Conservation (phyloP, 306 rosid species). For the Dalbergia oliveri region DNA sequence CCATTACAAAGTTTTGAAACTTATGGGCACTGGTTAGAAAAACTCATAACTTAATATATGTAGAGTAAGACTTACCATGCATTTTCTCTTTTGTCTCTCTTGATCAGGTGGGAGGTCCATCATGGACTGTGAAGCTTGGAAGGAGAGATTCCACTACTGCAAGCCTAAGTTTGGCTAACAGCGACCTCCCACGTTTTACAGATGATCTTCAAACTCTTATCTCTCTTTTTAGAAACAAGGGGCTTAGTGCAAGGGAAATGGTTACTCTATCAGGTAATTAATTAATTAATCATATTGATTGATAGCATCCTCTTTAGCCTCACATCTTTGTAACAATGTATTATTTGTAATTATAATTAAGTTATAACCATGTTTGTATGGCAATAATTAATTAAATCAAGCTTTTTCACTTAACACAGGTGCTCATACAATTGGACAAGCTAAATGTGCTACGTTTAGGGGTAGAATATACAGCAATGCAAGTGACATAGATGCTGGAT, state of each 20-base stretch:
- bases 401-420: slow-evolving; percentile 38
- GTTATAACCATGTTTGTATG: not conserved
- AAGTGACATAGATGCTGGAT: slow-evolving; percentile 61
- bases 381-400: not conserved
- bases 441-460: slow-evolving; percentile 62
- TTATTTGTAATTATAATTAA: not conserved
- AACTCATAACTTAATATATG: too few relatives aligned
- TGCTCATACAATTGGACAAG: slow-evolving; percentile 65
- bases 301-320: not conserved
- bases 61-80: not conserved
- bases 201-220: slow-evolving; percentile 47
- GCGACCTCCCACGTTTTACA: slow-evolving; percentile 43
- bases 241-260: slow-evolving; percentile 47
- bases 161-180: slow-evolving; percentile 39
- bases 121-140: slow-evolving; percentile 57
- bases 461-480: slow-evolving; percentile 56
- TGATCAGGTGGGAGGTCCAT: slow-evolving; percentile 56
- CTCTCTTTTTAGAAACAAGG: slow-evolving; percentile 31
- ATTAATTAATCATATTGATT: not conserved
- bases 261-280: slow-evolving; percentile 23
- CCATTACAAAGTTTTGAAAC: too few relatives aligned
- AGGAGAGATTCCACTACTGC: slow-evolving; percentile 54
- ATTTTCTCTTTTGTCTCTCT: not conserved
- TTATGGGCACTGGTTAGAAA: too few relatives aligned
- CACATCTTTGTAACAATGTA: not conserved